phyloP scores from a whole-genome alignment of 1,284 basidiomycete genomes.

The Fomitopsis betulina region DNA sequence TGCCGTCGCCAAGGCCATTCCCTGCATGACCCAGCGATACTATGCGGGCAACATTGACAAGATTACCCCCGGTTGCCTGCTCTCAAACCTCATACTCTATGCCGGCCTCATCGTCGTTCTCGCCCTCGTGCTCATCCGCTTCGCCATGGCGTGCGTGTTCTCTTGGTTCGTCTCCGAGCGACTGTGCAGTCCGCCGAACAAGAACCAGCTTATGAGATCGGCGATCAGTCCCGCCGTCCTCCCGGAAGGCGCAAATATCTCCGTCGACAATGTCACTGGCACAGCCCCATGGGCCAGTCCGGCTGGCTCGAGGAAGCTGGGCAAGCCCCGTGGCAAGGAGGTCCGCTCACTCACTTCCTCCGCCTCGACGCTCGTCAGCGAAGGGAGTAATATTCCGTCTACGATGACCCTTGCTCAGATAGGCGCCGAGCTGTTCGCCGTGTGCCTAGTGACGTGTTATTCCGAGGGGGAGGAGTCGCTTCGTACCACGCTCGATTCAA shows the following conservation, averaged over 20 bases:
- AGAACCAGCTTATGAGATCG: conserved; percentile 62
- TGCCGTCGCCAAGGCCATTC: conserved; percentile 64
- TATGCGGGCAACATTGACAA: conserved; percentile 96
- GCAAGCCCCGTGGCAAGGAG: conserved; percentile 36
- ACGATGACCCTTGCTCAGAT: conserved; percentile 84
- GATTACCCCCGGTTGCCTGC: conserved; percentile 93
- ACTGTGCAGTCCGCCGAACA: conserved; percentile 72
- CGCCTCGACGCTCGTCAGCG: conserved; percentile 48
- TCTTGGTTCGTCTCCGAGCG: conserved; percentile 90
- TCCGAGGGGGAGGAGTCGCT: conserved; percentile 95
- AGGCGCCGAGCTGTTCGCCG: conserved; percentile 89
- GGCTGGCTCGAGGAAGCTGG: conserved; percentile 44
- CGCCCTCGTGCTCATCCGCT: conserved; percentile 85
- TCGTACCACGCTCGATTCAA: conserved; percentile 88
- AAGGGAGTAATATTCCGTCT: conserved; percentile 44
- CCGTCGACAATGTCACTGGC: conserved; percentile 82
- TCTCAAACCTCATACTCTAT: conserved; percentile 88
- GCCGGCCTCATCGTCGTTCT: conserved; percentile 90
- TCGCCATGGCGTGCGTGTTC: conserved; percentile 95
- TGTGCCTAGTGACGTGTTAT: conserved; percentile 97
- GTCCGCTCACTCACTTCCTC: conserved; percentile 46
- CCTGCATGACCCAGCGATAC: conserved; percentile 83
- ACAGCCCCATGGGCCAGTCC: conserved; percentile 90
- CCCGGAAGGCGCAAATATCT: conserved; percentile 91
- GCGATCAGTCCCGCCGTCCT: conserved; percentile 92